Base-by-base conservation (phyloP, 306 rosid genomes). In the Quercus robur region DNA sequence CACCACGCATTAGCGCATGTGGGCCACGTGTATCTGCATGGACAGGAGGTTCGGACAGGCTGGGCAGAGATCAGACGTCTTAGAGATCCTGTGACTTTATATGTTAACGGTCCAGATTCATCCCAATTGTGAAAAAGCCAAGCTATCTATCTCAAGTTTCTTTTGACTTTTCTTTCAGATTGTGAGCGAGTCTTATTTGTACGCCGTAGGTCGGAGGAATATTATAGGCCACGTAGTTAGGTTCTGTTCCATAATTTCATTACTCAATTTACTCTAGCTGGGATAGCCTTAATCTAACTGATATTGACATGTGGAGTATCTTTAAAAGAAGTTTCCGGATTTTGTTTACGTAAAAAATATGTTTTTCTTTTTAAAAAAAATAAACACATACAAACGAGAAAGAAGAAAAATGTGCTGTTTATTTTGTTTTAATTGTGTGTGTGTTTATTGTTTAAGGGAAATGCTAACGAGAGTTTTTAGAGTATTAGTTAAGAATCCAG, bases 1-100 rank as follows among this genome's bases (percentile, higher is more conserved):
- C 70, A 63, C 58, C 38, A 54, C 73, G 28, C 18, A 28, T 0
- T 6, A 2, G 21, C 23, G 35, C 80, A 52, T 68, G 79, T 68
- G 77, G 82, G 82, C 56, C 84, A 76, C 79, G 78, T 63, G 77
- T 26, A 56, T 81, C 56, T 62, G 73, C 66, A 46, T 18, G 54
- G 74, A 54, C 30, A 64, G 41, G 44, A 35, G 30, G 17, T 30
- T 6, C 4, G 69, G 62, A 21, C 49, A 17, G 57, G 74, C 81
- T 1, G 54, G 72, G 51, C 69, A 67, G 71, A 56, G n/a, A 75
- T 56, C 78, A 4, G 14, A 78, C 75, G 30, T 20, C 19, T 17
- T 8, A 51, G 71, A 57, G 56, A 26, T 55, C 55, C 61, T 6
- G 19, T 69, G 54, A 17, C 13, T 11, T 1, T 10, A 25, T 28